Evolutionary conservation across 306 rosid species (phyloP), one percentile per base, ranked within the genome.

Genomic region (Fagus sylvatica): DNA sequence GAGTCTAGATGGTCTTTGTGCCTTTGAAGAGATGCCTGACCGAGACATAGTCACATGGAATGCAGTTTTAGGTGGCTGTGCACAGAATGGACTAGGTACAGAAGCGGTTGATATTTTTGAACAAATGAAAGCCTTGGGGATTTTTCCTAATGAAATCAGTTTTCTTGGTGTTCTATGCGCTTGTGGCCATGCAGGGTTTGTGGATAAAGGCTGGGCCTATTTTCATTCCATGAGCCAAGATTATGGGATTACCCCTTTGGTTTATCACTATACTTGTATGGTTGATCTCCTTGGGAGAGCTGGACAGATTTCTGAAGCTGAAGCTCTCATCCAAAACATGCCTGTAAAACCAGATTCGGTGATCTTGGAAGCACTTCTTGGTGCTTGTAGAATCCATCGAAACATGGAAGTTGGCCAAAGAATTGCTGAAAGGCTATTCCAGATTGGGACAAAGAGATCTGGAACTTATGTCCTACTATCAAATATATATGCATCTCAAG

Each of bases 141-240:
- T 77, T 42, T 76, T 33, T 9, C 84, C 77, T 0, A 39, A 84
- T 48, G 77, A 76, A 69, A 80, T 74, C 15, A 84, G 71, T 62
- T 76, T 80, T 62, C 9, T 77, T 7, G 87, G 79, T 11, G 73
- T 84, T 53, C 49, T 80, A 74, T 34, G 71, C n/a, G 77, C 84
- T 71, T 84, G 87, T 53, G 74, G 87, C 80, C 84, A 68, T 77
- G 72, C 84, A 6, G 84, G 82, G 30, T 77, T 80, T 33, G 57
- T 69, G 19, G 82, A 73, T 13, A 34, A 76, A 53, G 84, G 87
- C 54, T 37, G 78, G 82, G 46, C 64, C 7, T 77, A 73, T 77
- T 84, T 84, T 56, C 73, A 54, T 61, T 80, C 83, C 62, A 84
- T 80, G 88, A 37, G 64, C 34, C 43, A 46, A 66, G 48, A 54